A percentile compares a stretch with the other conserved stretches of the same genome.
Conservation (phyloP, 2,329 filamentous ascomycete species). For the Colletotrichum musae region DNA sequence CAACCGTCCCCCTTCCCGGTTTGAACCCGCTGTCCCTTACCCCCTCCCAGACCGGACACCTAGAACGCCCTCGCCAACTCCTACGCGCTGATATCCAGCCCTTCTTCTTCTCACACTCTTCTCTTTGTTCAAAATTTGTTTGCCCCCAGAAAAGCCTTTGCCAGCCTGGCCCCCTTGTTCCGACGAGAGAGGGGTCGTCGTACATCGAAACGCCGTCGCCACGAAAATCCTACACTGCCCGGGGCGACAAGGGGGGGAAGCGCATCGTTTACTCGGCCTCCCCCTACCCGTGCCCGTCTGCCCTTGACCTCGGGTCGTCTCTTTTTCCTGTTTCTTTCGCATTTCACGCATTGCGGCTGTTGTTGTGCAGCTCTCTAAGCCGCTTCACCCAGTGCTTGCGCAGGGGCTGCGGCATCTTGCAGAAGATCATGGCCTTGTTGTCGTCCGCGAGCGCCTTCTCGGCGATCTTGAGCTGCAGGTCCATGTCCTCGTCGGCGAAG, state of each 20-base stretch:
- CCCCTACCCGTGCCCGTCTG: not conserved
- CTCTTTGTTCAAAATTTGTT: slow-evolving; percentile 13
- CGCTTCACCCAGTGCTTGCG: slow-evolving; percentile 70
- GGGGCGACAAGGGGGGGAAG: not conserved
- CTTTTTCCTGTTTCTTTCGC: too few relatives aligned
- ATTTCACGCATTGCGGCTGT: slow-evolving; percentile 43
- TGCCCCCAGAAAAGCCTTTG: slow-evolving; percentile 25
- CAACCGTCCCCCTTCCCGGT: slow-evolving; percentile 30
- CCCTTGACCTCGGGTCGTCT: not conserved
- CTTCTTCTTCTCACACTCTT: slow-evolving; percentile 4
- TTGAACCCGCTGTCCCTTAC: slow-evolving; percentile 16
- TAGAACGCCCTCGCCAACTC: slow-evolving; percentile 36
- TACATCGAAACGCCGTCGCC: slow-evolving; percentile 14
- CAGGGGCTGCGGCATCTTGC: slow-evolving; percentile 69
- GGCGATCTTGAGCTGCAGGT: slow-evolving; percentile 72
- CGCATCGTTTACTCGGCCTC: slow-evolving; percentile 15
- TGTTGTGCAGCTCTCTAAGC: slow-evolving; percentile 62
- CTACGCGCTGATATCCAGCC: slow-evolving; percentile 30
- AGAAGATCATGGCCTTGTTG: slow-evolving; percentile 73
- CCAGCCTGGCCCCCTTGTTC: slow-evolving; percentile 22
- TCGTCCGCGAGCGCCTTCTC: slow-evolving; percentile 72
- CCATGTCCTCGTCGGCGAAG: slow-evolving; percentile 69
- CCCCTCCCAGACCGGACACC: slow-evolving; percentile 33
- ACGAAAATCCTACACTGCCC: slow-evolving; percentile 17
- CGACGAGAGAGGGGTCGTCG: slow-evolving; percentile 1